These are phyloP conservation scores for Microcyclosporella mali DNA, from an alignment of 2,329 filamentous ascomycete genomes.

Conservation along the genomic window DNA sequence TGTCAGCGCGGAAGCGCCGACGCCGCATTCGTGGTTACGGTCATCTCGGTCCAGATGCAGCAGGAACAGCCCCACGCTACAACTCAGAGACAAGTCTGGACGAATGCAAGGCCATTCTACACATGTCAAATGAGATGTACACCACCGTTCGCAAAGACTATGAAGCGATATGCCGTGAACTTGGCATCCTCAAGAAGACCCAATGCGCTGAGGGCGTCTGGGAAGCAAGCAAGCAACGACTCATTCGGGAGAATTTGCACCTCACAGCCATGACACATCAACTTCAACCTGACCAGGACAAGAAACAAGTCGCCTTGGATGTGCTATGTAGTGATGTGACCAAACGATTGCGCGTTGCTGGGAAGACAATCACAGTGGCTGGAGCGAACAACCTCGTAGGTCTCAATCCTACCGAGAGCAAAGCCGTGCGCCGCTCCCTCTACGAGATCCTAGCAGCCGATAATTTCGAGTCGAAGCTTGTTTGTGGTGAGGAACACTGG, in stretches of 20 bases:
- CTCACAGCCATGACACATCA: slow-evolving; percentile 55
- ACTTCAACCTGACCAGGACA: slow-evolving; percentile 52
- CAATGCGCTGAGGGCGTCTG: slow-evolving; percentile 65
- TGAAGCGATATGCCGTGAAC: slow-evolving; percentile 61
- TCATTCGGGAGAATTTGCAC: slow-evolving; percentile 60
- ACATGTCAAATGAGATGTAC: slow-evolving; percentile 59
- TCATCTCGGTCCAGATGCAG: slow-evolving; percentile 60
- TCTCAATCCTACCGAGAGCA: slow-evolving; percentile 61
- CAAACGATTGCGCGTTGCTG: slow-evolving; percentile 64
- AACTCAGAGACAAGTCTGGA: slow-evolving; percentile 78
- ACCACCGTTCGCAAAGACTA: slow-evolving; percentile 60
- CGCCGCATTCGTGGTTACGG: slow-evolving; percentile 63
- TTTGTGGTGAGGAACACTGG: slow-evolving; percentile 67
- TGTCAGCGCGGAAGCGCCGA: slow-evolving; percentile 59
- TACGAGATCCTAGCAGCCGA: slow-evolving; percentile 59
- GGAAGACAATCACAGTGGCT: slow-evolving; percentile 62
- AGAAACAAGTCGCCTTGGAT: slow-evolving; percentile 65
- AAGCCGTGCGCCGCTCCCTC: slow-evolving; percentile 60
- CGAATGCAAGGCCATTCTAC: slow-evolving; percentile 65
- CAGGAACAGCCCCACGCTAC: slow-evolving; percentile 61
- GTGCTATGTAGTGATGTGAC: slow-evolving; percentile 76
- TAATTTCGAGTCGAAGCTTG: slow-evolving; percentile 66
- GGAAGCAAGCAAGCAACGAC: slow-evolving; percentile 62
- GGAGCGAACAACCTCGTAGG: slow-evolving; percentile 68
- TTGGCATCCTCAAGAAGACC: slow-evolving; percentile 68